phyloP scores from a whole-genome alignment of 176 grass and related monocot genomes.

The Triticum urartu region DNA sequence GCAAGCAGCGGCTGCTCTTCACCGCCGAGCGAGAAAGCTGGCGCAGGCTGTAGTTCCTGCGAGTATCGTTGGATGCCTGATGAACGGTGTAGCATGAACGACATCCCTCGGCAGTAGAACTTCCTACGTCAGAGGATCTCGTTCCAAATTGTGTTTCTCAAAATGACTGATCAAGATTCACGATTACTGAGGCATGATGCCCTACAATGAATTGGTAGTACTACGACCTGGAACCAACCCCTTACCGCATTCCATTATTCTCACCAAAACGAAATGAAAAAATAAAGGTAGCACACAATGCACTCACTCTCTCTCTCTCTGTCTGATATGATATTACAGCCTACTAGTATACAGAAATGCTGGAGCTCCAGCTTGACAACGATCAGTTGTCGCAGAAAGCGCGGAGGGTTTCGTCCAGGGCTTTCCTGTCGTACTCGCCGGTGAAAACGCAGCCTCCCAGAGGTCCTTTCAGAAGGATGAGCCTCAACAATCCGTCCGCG shows the following conservation, averaged over 20 bases:
- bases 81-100: no score
- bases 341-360: constrained; percentile 39
- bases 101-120: no score
- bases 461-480: constrained; percentile 88
- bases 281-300: constrained; percentile 1
- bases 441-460: constrained; percentile 91
- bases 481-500: constrained; percentile 89
- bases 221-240: not conserved
- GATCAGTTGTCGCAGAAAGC: constrained; percentile 73
- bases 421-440: constrained; percentile 77
- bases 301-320: constrained; percentile 1
- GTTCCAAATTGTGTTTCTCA: not conserved
- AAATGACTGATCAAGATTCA: not conserved
- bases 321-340: constrained; percentile 10
- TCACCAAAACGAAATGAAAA: not conserved
- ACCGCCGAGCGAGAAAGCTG: no score
- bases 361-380: not conserved
- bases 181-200: not conserved
- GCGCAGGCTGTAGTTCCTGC: no score
- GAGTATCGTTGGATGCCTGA: no score
- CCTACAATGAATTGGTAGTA: not conserved
- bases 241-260: constrained; percentile 22
- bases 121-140: no score
- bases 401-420: constrained; percentile 77
- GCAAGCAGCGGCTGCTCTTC: no score